Evolutionary conservation across 2,329 filamentous ascomycete genomes (phyloP).

Genomic region (Aaosphaeria arxii): DNA sequence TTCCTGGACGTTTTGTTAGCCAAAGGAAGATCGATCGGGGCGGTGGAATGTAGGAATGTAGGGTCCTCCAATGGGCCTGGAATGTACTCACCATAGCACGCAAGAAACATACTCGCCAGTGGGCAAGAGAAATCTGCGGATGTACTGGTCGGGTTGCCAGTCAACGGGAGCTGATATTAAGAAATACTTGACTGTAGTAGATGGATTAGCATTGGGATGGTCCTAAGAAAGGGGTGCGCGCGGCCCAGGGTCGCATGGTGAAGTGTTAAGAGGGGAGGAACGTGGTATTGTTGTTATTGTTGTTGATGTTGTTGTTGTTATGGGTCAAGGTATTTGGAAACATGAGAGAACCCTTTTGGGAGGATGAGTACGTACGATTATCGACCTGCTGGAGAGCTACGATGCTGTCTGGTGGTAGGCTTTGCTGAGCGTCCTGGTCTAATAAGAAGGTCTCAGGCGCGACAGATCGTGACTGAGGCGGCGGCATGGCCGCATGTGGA

Average conservation of each 20-base stretch:
- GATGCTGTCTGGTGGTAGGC: conserved; percentile 91
- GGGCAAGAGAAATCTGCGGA: conserved; percentile 88
- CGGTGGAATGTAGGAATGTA: not conserved
- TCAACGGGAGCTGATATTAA: conserved; percentile 97
- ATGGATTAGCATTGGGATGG: conserved; percentile 26
- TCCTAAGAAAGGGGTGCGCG: conserved; percentile 11
- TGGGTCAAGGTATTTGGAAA: too few species aligned
- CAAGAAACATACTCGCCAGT: conserved; percentile 99
- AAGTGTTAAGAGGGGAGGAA: too few species aligned
- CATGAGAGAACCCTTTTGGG: not conserved
- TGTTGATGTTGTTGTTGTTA: too few species aligned
- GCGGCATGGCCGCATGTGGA: conserved; percentile 71
- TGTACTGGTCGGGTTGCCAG: conserved; percentile 96
- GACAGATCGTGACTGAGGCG: conserved; percentile 64
- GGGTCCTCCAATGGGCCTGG: not conserved
- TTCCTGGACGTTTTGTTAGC: conserved; percentile 59
- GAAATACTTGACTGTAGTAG: conserved; percentile 86
- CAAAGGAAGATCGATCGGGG: not conserved
- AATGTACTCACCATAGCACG: conserved; percentile 70
- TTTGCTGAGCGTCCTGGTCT: conserved; percentile 94
- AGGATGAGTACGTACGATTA: conserved; percentile 68
- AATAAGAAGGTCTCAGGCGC: conserved; percentile 99
- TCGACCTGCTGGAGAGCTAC: conserved; percentile 97
- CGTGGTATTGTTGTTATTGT: too few species aligned
- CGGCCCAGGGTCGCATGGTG: not conserved